A percentile compares a stretch with the other conserved stretches of the same genome.
Conservation (phyloP, 202 grass and related monocot species). For the Carex sylvatica region DNA sequence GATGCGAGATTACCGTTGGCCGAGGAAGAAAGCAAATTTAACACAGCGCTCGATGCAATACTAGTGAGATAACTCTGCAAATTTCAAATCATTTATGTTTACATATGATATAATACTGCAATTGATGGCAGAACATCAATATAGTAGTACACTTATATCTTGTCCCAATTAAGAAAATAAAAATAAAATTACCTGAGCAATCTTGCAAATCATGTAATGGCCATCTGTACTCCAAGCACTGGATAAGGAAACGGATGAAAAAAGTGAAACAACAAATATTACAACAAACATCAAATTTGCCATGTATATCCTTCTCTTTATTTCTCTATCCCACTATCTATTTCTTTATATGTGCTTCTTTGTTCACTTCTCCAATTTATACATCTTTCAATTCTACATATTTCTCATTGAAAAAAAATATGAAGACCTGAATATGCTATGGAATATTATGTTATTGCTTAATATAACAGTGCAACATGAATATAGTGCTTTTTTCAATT, state of each 20-base stretch:
- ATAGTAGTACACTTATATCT: too few species aligned
- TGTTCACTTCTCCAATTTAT: background rate
- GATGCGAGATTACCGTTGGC: slow-evolving; percentile 50
- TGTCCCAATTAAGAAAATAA: too few species aligned
- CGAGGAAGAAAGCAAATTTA: slow-evolving; percentile 44
- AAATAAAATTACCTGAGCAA: background rate
- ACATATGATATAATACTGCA: too few species aligned
- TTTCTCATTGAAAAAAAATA: too few species aligned
- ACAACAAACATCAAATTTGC: background rate
- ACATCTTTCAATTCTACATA: background rate
- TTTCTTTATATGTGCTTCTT: background rate
- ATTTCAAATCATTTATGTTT: background rate
- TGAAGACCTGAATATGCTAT: too few species aligned
- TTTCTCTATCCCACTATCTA: background rate
- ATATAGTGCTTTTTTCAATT: too few species aligned
- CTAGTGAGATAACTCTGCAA: slow-evolving; percentile 35
- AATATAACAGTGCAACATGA: too few species aligned
- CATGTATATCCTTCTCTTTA: background rate
- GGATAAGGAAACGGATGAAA: too few species aligned
- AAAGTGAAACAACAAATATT: background rate
- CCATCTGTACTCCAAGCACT: background rate
- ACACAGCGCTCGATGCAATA: slow-evolving; percentile 42
- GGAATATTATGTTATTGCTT: too few species aligned
- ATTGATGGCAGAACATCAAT: too few species aligned
- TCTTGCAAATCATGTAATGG: background rate